Evolutionary conservation across 2,329 filamentous ascomycete species (phyloP), one percentile per base, ranked within the genome.

Genomic region (Coniochaeta sp.): DNA sequence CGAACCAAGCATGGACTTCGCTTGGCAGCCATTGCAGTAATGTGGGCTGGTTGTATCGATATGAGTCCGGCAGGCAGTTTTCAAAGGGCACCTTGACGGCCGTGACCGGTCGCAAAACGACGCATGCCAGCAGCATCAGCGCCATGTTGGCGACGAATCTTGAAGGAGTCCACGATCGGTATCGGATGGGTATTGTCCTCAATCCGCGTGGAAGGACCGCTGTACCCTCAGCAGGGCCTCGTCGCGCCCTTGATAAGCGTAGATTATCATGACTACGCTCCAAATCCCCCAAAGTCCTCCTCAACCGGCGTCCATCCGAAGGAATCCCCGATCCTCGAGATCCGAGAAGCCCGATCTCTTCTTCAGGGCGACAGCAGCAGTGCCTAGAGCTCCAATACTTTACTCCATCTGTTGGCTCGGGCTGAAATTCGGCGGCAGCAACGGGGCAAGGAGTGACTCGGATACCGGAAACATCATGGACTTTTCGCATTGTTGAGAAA

Each of bases 11-110:
- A 67, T 90, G 86, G 61, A 95, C 84, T 66, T 83, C 86, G 38
- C 88, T 73, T 2, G 95, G 93, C 14, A 86, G 79, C 77, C 93
- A 96, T 77, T 97, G 92, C 34, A 98, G 81, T 63, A 82, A 82
- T 38, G 77, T 73, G 16, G 88, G 83, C 9, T 79, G 68, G 60
- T 70, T 75, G 54, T 81, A 81, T 62, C 85, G 79, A 70, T 88
- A 81, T 58, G 82, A 81, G 61, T 81, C 78, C 56, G 79, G 73
- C 33, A 97, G 80, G 76, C 93, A 99, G 75, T 97, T 96, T n/a
- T 89, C 81, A 74, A 96, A 95, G 61, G 85, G 79, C 62, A 97
- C 77, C 67, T 86, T 84, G 52, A 86, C 91, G 57, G 89, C 90
- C 44, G 77, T 72, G 28, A 75, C 78, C 9, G 83, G 79, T 50